phyloP scores from a whole-genome alignment of 345 rosid species.

The Punica granatum region DNA sequence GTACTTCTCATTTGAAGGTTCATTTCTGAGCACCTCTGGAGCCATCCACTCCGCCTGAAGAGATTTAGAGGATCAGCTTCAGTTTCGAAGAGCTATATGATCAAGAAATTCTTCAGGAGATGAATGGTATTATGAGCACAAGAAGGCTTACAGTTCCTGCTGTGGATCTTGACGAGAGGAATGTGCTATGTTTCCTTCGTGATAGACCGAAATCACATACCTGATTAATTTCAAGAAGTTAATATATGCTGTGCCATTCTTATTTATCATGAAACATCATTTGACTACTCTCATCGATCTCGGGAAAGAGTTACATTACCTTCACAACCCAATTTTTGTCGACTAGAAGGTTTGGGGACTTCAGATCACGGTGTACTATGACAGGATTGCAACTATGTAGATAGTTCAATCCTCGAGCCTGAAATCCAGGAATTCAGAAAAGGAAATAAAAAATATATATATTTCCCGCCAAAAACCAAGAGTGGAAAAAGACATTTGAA shows the following conservation, averaged over 20 bases:
- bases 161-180: constrained; percentile 87
- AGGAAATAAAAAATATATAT: neutral
- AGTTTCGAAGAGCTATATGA: neutral
- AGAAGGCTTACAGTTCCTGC: constrained; percentile 73
- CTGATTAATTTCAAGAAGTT: constrained; percentile 26
- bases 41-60: constrained; percentile 99
- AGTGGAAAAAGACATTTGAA: neutral
- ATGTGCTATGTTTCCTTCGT: constrained; percentile 85
- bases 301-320: constrained; percentile 25
- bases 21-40: constrained; percentile 94
- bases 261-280: neutral
- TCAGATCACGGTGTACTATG: constrained; percentile 89
- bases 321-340: constrained; percentile 96
- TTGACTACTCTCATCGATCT: neutral
- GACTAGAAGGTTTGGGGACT: constrained; percentile 92
- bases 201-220: constrained; percentile 95
- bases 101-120: neutral
- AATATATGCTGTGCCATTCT: neutral
- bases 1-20: constrained; percentile 93
- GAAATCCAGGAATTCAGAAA: constrained; percentile 7
- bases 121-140: neutral
- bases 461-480: neutral
- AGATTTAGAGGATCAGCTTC: neutral
- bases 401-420: constrained; percentile 99
- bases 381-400: constrained; percentile 81